phyloP scores from a whole-genome alignment of 1,284 basidiomycete genomes.

The Ganoderma meredithae region DNA sequence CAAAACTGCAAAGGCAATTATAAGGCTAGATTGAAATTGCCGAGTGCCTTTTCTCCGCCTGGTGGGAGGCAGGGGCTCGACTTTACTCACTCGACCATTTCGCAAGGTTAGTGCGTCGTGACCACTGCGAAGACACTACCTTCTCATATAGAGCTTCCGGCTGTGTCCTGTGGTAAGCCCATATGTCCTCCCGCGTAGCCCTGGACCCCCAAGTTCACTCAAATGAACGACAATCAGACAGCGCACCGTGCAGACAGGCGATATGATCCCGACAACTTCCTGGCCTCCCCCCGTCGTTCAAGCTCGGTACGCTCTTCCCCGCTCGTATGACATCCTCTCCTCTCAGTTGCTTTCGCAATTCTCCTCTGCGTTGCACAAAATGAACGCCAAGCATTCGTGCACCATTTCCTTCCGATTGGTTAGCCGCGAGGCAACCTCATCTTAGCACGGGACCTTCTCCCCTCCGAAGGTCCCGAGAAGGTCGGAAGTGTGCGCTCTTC shows the following conservation, averaged over 20 bases:
- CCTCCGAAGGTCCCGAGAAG: conserved; percentile 51
- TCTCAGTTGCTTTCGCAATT: conserved; percentile 55
- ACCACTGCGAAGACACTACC: not conserved
- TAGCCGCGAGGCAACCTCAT: conserved; percentile 66
- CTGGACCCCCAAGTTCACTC: not conserved
- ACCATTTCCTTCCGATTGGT: conserved; percentile 51
- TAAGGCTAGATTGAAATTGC: no score
- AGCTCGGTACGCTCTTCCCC: no score
- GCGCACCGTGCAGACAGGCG: not conserved
- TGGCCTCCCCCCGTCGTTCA: not conserved
- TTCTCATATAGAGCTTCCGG: not conserved
- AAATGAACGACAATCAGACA: not conserved
- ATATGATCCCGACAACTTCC: not conserved
- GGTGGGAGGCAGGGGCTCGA: no score
- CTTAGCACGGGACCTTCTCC: conserved; percentile 69
- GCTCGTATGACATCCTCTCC: conserved; percentile 28
- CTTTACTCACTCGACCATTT: no score
- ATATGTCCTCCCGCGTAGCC: not conserved
- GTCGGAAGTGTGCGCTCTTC: conserved; percentile 42
- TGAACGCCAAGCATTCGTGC: conserved; percentile 43
- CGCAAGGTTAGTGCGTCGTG: no score
- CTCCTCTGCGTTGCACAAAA: conserved; percentile 42
- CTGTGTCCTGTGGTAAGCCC: not conserved
- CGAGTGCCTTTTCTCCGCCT: no score
- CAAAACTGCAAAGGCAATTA: no score